phyloP scores from a whole-genome alignment of 768 basidiomycete genomes.

The Boletus rubescentipes region DNA sequence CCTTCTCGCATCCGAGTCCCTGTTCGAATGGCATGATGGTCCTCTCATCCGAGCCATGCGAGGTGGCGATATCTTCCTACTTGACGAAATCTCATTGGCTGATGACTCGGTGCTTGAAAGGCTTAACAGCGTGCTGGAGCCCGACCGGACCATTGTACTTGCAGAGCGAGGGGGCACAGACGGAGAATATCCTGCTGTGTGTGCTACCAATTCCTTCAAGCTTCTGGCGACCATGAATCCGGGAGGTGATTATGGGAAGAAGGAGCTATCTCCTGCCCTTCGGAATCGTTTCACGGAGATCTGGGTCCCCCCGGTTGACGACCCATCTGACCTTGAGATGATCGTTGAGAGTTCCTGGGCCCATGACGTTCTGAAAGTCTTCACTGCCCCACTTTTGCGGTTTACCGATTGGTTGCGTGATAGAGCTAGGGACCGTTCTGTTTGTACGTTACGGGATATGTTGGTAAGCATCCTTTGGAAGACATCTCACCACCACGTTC shows the following conservation, averaged over 20 bases:
- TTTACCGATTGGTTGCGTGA: constrained; percentile 80
- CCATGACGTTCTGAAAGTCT: constrained; percentile 47
- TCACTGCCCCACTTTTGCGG: constrained; percentile 64
- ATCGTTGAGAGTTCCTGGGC: constrained; percentile 77
- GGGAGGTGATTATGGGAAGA: constrained; percentile 98
- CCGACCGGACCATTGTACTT: constrained; percentile 81
- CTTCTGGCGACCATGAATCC: constrained; percentile 99
- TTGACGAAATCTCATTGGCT: constrained; percentile 96
- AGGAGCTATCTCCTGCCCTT: constrained; percentile 94
- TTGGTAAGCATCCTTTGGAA: constrained; percentile 52
- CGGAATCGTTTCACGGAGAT: constrained; percentile 99
- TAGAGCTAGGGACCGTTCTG: constrained; percentile 57
- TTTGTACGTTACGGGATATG: constrained; percentile 84
- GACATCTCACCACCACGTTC: background rate
- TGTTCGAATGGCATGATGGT: constrained; percentile 98
- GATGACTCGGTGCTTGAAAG: constrained; percentile 98
- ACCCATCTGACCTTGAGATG: constrained; percentile 67
- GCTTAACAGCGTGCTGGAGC: constrained; percentile 95
- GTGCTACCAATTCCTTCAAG: constrained; percentile 71
- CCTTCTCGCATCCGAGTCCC: constrained; percentile 56
- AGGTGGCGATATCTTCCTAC: constrained; percentile 77
- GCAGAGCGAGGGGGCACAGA: constrained; percentile 88
- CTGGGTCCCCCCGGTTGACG: constrained; percentile 89
- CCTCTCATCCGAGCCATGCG: constrained; percentile 94
- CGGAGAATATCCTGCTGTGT: constrained; percentile 62